Evolutionary conservation across 1,284 basidiomycete species (phyloP), one percentile per base, ranked within the genome.

Genomic region (Stereum hirsutum): DNA sequence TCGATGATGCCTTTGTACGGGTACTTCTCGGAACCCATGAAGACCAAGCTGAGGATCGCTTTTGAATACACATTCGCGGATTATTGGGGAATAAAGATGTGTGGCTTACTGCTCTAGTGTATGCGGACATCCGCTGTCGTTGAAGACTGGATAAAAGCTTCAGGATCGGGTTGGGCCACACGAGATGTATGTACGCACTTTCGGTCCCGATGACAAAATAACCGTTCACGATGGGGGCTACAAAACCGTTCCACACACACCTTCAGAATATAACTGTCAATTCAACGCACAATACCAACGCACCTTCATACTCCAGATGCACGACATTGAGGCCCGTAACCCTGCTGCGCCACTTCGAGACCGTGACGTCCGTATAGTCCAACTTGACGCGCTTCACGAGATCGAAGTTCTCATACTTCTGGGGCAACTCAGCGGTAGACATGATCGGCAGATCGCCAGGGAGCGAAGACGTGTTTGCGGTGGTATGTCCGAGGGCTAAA

Each of bases 1-100:
- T 99, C 96, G 43, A 99, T 80, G 39, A 98, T 88, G 23, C 95
- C 96, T 63, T 99, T 99, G 75, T 91, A 94, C 0, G 95, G 95
- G 59, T 94, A 96, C 54, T 85, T 80, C 58, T 95, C 84, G 1
- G 91, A 95, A 10, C 93, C 93, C 72, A 97, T 86, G 60, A 98
- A 98, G 17, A 97, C 80, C 43, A 96, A 66, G 60, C 89, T 87
- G 44, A 3, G 5, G 20, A n/a, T n/a, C n/a, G n/a, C n/a, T n/a
- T n/a, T n/a, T n/a, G n/a, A n/a, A 19, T 19, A n/a, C 14, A 11
- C n/a, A 10, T 17, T 42, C n/a, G 11, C 4, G 24, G 17, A 32
- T 6, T 2, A 7, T 39, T 7, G 10, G 10, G 4, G 20, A 17
- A 12, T 19, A 4, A 15, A 27, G 15, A 32, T 33, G 35, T n/a